Evolutionary conservation across 106 monocot species (phyloP).

Genomic region (Acanthochlamys bracteata): DNA sequence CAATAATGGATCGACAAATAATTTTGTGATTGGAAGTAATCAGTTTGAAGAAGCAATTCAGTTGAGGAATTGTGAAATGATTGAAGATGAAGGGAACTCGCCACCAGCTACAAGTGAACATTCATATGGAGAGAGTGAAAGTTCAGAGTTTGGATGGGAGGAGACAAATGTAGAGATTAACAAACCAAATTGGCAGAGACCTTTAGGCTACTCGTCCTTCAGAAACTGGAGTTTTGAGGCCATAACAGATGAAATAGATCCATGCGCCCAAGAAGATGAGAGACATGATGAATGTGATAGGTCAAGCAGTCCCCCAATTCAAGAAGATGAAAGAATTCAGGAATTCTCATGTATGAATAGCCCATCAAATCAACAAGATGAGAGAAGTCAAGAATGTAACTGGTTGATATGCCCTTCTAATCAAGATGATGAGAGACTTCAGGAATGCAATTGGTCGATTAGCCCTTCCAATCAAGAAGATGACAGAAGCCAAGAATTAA

Average conservation of each 20-base stretch:
- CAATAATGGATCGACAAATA: background rate
- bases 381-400: background rate
- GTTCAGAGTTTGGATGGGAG: slow-evolving; percentile 31
- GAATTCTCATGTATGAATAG: too few relatives aligned
- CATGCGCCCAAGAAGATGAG: background rate
- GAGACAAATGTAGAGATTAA: slow-evolving; percentile 4
- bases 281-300: too few relatives aligned
- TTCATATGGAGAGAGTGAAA: slow-evolving; percentile 18
- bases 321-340: too few relatives aligned
- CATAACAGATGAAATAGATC: slow-evolving; percentile 21
- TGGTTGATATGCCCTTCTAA: background rate
- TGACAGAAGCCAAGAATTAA: slow-evolving; percentile 2
- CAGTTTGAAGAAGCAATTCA: slow-evolving; percentile 11
- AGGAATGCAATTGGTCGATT: background rate
- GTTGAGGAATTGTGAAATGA: slow-evolving; percentile 8
- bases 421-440: background rate
- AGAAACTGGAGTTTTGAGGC: slow-evolving; percentile 23
- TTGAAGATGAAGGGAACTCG: slow-evolving; percentile 12
- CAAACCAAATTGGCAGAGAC: slow-evolving; percentile 10
- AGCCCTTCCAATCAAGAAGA: slow-evolving; percentile 4
- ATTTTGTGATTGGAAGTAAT: slow-evolving; percentile 2
- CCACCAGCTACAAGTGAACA: slow-evolving; percentile 17
- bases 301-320: too few relatives aligned
- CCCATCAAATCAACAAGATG: too few relatives aligned
- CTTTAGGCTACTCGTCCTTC: slow-evolving; percentile 15